Evolutionary conservation across 208 protist species (phyloP), one percentile per base, ranked within the genome.

Genomic region (Wallacemonas sp.): DNA sequence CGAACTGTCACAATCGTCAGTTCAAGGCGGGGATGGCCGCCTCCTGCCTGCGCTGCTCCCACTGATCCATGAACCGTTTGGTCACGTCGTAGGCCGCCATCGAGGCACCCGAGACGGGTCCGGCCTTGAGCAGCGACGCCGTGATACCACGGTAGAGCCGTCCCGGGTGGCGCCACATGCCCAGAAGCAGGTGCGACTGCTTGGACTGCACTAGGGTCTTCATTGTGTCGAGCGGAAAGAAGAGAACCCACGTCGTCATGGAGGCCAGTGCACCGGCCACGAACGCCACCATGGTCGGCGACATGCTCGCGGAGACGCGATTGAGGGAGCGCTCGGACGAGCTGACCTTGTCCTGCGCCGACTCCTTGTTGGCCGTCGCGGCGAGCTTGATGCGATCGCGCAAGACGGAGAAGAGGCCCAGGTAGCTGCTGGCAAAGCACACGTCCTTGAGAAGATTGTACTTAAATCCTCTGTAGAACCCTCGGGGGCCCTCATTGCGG

Each of bases 141-240:
- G 73, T 67, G 33, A 93, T 68, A 2, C 91, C 91, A n/a, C 86
- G 62, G 64, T 94, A 96, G 54, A 91, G 50, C 0, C 42, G 36
- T 0, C 32, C 25, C 2, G 71, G 70, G n/a, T 84, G 42, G 59
- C 49, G 67, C 33, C 64, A 52, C 23, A 84, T 61, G 0, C 65
- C 31, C 8, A 28, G 20, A 22, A 78, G 42, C 29, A 62, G 33
- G 39, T 76, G 69, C 23, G 74, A 50, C 31, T 81, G 73, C n/a
- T 80, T 74, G 29, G 87, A 71, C 81, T 96, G 91, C 61, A 90
- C 77, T 10, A 92, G 69, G 11, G 91, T 96, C 66, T 96, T 96
- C 44, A 94, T 25, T 18, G 91, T 96, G 78, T 96, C 91, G 8
- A 96, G 62, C 0, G 91, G 91, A 52, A 86, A 96, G 1, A 96